These are phyloP conservation scores for Sugiyamaella floridensis DNA, from an alignment of 805 yeast species.

Conservation along the genomic window DNA sequence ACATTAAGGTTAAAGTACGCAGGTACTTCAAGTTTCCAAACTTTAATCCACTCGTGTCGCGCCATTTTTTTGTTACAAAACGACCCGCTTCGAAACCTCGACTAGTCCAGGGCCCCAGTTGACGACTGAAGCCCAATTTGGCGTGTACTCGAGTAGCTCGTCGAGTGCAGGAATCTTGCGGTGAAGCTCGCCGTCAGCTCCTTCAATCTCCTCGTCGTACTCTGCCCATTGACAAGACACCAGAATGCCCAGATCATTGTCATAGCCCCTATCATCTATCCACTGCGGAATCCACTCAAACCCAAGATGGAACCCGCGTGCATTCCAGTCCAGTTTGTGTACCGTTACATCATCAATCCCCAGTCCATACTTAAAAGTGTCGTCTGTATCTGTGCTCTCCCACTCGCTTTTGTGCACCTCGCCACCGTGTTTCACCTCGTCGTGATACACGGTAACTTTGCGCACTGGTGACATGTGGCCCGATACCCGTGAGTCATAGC, in stretches of 20 bases:
- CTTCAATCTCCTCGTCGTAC: slow-evolving; percentile 39
- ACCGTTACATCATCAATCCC: slow-evolving; percentile 63
- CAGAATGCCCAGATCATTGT: slow-evolving; percentile 32
- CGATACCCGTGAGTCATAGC: slow-evolving; percentile 29
- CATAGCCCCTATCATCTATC: slow-evolving; percentile 35
- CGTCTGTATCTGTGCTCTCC: slow-evolving; percentile 16
- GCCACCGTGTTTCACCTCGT: slow-evolving; percentile 1
- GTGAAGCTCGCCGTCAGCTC: slow-evolving; percentile 33
- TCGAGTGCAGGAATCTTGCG: slow-evolving; percentile 61
- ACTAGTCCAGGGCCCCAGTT: slow-evolving; percentile 63
- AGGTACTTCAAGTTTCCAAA: background rate
- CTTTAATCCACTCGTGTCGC: background rate
- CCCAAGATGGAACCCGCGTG: slow-evolving; percentile 48
- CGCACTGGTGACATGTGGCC: slow-evolving; percentile 51
- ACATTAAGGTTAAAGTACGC: background rate
- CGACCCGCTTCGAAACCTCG: slow-evolving; percentile 45
- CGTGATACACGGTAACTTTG: slow-evolving; percentile 43
- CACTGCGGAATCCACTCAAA: slow-evolving; percentile 71
- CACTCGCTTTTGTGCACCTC: background rate
- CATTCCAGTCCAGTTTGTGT: slow-evolving; percentile 59
- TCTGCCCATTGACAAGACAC: slow-evolving; percentile 79
- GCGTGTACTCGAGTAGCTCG: slow-evolving; percentile 63
- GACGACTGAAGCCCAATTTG: slow-evolving; percentile 56
- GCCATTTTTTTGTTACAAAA: slow-evolving; percentile 33
- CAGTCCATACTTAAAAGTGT: slow-evolving; percentile 43